Evolutionary conservation across 495 filamentous ascomycete species (phyloP).

Genomic region (Glutinoglossum americanum): DNA sequence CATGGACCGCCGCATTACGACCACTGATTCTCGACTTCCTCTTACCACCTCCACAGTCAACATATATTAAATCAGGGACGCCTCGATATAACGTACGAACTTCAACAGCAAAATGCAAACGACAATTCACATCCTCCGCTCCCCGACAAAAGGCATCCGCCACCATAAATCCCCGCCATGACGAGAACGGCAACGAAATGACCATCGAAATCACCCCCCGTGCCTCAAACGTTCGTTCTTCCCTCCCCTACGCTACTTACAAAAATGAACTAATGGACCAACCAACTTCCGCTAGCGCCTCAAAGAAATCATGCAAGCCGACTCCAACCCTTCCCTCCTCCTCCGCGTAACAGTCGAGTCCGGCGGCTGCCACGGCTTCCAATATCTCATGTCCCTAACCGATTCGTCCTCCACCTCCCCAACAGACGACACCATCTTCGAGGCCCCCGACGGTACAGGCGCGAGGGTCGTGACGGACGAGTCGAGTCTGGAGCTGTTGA

Average conservation of each 20-base stretch:
- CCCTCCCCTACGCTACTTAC: too few relatives aligned
- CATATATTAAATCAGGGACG: background rate
- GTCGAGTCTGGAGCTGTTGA: slow-evolving; percentile 68
- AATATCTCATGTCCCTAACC: slow-evolving; percentile 81
- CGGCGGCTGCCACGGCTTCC: slow-evolving; percentile 94
- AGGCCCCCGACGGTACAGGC: slow-evolving; percentile 17
- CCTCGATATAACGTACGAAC: background rate
- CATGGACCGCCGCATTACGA: too few relatives aligned
- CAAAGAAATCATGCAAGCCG: slow-evolving; percentile 41
- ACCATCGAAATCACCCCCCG: slow-evolving; percentile 57
- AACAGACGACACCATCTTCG: slow-evolving; percentile 38
- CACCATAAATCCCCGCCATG: slow-evolving; percentile 40
- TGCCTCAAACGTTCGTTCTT: slow-evolving; percentile 46
- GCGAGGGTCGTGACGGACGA: slow-evolving; percentile 82
- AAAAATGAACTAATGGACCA: too few relatives aligned
- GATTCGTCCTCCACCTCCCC: slow-evolving; percentile 16
- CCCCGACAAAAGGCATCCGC: slow-evolving; percentile 6
- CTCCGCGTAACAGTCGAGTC: slow-evolving; percentile 78
- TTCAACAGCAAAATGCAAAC: background rate
- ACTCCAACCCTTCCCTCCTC: slow-evolving; percentile 60
- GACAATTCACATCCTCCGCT: background rate
- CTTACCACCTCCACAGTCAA: background rate
- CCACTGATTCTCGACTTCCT: background rate
- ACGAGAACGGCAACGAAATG: slow-evolving; percentile 68
- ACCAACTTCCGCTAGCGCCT: slow-evolving; percentile 32